These are phyloP conservation scores for Syzygium aromaticum DNA, from an alignment of 345 rosid species.

Conservation along the genomic window DNA sequence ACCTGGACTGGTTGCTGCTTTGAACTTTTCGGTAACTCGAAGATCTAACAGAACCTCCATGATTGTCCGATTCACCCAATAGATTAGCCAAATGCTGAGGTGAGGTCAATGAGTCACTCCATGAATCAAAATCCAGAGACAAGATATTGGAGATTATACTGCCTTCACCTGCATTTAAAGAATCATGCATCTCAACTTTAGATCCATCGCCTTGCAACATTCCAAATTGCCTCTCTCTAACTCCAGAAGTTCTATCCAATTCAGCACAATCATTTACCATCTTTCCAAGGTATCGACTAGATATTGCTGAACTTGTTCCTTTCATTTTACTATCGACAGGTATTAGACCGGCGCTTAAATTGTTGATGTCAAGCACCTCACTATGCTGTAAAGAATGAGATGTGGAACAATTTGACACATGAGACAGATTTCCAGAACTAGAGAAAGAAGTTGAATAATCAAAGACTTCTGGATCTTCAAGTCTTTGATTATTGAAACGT, in stretches of 20 bases:
- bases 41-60: constrained; percentile 28
- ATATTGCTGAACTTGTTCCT: constrained; percentile 16
- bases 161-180: constrained; percentile 46
- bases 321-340: constrained; percentile 26
- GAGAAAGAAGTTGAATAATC: constrained; percentile 24
- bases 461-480: constrained; percentile 47
- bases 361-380: constrained; percentile 10
- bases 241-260: constrained; percentile 23
- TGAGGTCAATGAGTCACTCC: constrained; percentile 69
- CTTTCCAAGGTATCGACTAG: constrained; percentile 43
- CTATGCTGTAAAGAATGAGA: constrained; percentile 29
- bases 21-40: constrained; percentile 42
- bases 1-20: constrained; percentile 62
- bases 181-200: constrained; percentile 11
- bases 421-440: constrained; percentile 25
- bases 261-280: constrained; percentile 16
- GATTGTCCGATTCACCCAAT: constrained; percentile 44
- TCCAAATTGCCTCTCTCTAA: constrained; percentile 17
- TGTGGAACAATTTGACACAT: constrained; percentile 27
- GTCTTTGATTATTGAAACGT: constrained; percentile 50
- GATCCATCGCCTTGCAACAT: constrained; percentile 4
- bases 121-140: constrained; percentile 65
- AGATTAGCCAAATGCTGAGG: constrained; percentile 59
- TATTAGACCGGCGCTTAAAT: constrained; percentile 20
- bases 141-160: constrained; percentile 72